Evolutionary conservation across 148 eudicot genomes (phyloP), one percentile per base, ranked within the genome.

Genomic region (Dysphania ambrosioides): DNA sequence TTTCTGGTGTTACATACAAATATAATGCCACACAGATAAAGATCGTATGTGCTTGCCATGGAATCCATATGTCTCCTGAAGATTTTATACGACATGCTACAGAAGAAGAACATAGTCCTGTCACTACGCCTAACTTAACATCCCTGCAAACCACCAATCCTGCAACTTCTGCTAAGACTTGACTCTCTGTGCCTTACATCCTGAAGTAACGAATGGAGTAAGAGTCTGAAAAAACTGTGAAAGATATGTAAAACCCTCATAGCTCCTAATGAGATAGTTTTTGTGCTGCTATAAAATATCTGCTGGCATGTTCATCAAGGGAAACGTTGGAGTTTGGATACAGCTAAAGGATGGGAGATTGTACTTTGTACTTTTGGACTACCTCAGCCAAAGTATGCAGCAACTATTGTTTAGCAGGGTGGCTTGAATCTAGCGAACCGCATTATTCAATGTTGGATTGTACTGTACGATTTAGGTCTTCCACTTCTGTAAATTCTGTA

Each of bases 31-130:
- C 89, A 24, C 97, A 95, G 76, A 87, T 92, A 72, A 88, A 82
- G 83, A 92, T 95, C 10, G 98, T 95, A 68, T 95, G 98, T 81
- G 98, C 98, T 21, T 95, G 98, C 79, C 98, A 95, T 75, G 96
- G 98, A 38, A 41, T 78, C 29, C 98, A 95, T 82, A 74, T 95
- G 93, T 85, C 96, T 19, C 91, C 96, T 0, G 98, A 92, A 76
- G 97, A 95, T 72, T 95, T 95, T 77, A 73, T 92, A 58, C 86
- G 77, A 49, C 98, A 95, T 75, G 97, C 97, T 59, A 64, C 82
- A 15, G 97, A 88, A 76, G 98, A 85, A 63, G 88, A 77, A 61
- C 41, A 76, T 1, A 65, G 41, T 68, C 82, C 72, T 27, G 79
- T 70, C 35, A 56, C 79, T 41, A 83, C 83, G 40, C 68, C 83